These are phyloP conservation scores for Yarrowia osloensis DNA, from an alignment of 805 yeast species.

Conservation along the genomic window DNA sequence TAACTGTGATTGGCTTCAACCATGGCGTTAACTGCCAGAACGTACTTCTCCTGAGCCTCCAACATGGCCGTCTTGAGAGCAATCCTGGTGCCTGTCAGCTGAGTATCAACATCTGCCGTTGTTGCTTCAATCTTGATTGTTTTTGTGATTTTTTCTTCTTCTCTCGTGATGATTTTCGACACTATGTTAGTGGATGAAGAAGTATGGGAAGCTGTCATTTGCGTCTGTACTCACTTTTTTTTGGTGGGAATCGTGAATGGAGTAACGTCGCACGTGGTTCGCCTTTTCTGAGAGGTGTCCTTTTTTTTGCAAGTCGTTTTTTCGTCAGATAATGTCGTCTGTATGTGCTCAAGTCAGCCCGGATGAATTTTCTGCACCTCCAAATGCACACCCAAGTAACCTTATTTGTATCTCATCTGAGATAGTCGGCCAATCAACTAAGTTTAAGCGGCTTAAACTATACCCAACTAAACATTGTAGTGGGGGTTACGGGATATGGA, in stretches of 20 bases:
- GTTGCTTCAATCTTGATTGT: neutral
- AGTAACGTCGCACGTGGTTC: neutral
- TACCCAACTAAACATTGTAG: neutral
- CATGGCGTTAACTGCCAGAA: constrained; percentile 3
- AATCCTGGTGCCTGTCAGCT: neutral
- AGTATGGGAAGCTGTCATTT: too few relatives aligned
- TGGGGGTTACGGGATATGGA: neutral
- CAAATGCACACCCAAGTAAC: neutral
- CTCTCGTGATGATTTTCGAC: constrained; percentile 3
- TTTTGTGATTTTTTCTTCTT: neutral
- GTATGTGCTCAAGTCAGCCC: neutral
- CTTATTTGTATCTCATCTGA: neutral
- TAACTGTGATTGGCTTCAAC: neutral
- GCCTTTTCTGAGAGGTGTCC: neutral
- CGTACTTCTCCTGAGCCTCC: constrained; percentile 13
- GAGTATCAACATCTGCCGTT: neutral
- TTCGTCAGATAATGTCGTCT: neutral
- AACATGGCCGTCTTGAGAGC: neutral
- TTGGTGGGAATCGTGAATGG: neutral
- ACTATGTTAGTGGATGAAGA: neutral
- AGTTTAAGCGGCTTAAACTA: neutral
- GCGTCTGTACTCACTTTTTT: neutral
- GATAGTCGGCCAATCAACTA: neutral
- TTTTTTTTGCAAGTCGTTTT: neutral
- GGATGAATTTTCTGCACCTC: constrained; percentile 14